Evolutionary conservation across 2,329 filamentous ascomycete species (phyloP).

Genomic region (Gnomoniopsis smithogilvyi): DNA sequence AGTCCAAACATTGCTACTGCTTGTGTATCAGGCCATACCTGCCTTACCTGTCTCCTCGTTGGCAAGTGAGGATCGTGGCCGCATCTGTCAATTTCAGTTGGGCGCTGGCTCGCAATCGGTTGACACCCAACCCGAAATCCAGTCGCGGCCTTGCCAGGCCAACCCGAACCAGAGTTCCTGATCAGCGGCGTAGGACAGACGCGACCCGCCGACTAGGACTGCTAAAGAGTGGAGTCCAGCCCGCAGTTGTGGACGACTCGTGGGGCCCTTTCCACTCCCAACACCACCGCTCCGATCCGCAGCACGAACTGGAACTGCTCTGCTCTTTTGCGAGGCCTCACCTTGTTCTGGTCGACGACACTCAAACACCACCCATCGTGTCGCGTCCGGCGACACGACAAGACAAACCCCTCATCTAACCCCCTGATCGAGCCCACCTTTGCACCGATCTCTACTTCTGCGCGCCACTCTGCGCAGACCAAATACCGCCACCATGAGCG

Average conservation of each 20-base stretch:
- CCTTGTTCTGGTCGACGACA: conserved; percentile 12
- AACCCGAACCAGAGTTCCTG: background rate
- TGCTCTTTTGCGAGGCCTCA: background rate
- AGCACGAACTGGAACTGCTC: background rate
- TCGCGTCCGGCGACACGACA: conserved; percentile 17
- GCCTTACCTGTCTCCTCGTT: too few relatives aligned
- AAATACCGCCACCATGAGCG: conserved; percentile 52
- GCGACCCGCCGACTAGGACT: conserved; percentile 4
- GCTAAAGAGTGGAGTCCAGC: conserved; percentile 6
- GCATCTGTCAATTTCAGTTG: background rate
- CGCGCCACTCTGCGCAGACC: conserved; percentile 19
- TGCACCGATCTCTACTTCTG: conserved; percentile 7
- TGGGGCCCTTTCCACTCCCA: background rate
- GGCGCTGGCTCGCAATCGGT: background rate
- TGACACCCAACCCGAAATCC: background rate
- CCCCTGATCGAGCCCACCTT: background rate
- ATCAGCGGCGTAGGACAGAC: background rate
- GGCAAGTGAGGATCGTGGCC: too few relatives aligned
- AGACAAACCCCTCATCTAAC: background rate
- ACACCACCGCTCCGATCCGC: background rate
- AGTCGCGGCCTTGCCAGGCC: background rate
- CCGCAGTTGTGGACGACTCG: conserved; percentile 8
- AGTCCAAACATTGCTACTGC: background rate
- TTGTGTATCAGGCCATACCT: too few relatives aligned
- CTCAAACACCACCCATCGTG: conserved; percentile 5